Evolutionary conservation across 257 asterid genomes (phyloP).

Genomic region (Gentiana macrophylla): DNA sequence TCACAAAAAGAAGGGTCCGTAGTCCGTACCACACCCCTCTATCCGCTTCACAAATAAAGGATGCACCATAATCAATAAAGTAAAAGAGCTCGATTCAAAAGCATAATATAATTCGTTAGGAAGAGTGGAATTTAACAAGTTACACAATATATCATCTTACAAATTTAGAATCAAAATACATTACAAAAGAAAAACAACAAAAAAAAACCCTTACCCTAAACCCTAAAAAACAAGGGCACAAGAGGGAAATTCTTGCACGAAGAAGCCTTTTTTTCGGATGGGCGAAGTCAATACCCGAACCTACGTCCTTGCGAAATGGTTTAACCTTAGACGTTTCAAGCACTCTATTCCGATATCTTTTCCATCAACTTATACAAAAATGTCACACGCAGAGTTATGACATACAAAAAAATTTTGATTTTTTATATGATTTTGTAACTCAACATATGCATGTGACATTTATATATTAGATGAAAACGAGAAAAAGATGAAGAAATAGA

Average conservation of each 20-base stretch:
- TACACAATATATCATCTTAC: slow-evolving; percentile 3
- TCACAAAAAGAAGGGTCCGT: too few relatives aligned
- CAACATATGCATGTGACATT: too few relatives aligned
- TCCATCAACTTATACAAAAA: neutral
- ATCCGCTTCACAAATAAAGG: too few relatives aligned
- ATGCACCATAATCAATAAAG: too few relatives aligned
- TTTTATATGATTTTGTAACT: too few relatives aligned
- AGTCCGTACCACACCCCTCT: too few relatives aligned
- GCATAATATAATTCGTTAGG: neutral
- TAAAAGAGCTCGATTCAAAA: too few relatives aligned
- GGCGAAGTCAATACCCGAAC: slow-evolving; percentile 85
- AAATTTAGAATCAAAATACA: slow-evolving; percentile 1
- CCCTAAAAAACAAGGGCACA: neutral
- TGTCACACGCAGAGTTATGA: slow-evolving; percentile 18
- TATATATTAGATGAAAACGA: too few relatives aligned
- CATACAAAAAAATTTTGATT: too few relatives aligned
- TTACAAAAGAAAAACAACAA: too few relatives aligned
- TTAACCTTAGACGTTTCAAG: slow-evolving; percentile 10
- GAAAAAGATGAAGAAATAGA: too few relatives aligned
- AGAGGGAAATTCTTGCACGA: neutral
- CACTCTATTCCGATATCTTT: slow-evolving; percentile 1
- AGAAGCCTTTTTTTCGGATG: slow-evolving; percentile 16
- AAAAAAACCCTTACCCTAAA: neutral
- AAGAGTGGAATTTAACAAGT: neutral
- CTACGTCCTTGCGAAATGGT: slow-evolving; percentile 42